Base-by-base conservation (phyloP, 2,329 filamentous ascomycete species). In the Fusarium hostae region DNA sequence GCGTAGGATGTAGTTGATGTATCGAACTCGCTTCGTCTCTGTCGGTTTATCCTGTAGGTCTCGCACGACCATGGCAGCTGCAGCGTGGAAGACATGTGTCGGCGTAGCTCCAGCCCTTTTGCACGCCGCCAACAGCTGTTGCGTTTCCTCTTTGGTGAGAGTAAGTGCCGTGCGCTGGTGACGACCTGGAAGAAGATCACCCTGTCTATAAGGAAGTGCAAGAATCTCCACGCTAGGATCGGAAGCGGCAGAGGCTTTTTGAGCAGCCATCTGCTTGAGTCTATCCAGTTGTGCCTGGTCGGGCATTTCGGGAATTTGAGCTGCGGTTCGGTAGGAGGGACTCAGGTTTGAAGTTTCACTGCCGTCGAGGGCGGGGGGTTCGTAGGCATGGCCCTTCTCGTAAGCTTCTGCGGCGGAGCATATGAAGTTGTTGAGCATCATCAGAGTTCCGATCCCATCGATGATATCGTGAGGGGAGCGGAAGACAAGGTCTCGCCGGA, bases 401-500 rank as follows among this genome's bases (percentile, higher is more conserved):
- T 77, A 77, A 1, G 78, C 76, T 7, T 75, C 50, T 0, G 77
- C 64, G 1, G 77, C 75, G 39, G 76, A 70, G 6, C 35, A 16
- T 10, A 79, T 52, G 4, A 80, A 68, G n/a, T 77, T 79, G 56
- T 81, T 75, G 30, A 82, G 66, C 5, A 83, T 68, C 5, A 76
- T 75, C 6, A 83, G 75, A 3, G 80, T 80, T 9, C 82, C 82
- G 5, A 83, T 79, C 0, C 82, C 81, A 35, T 83, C 82, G 9
- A 83, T 79, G n/a, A 82, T 78, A 15, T 83, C 80, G 54, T 83
- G 81, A 1, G 79, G 80, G 3, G 79, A 80, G 2, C 81, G 78
- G 20, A 83, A 71, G 8, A 83, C 70, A 1, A 82, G 63, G 37
- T 83, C 82, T 3, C 77, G 75, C 1, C 72, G 76, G 12, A 32